phyloP scores from a whole-genome alignment of 2,329 filamentous ascomycete genomes.

The Ustulina deusta region DNA sequence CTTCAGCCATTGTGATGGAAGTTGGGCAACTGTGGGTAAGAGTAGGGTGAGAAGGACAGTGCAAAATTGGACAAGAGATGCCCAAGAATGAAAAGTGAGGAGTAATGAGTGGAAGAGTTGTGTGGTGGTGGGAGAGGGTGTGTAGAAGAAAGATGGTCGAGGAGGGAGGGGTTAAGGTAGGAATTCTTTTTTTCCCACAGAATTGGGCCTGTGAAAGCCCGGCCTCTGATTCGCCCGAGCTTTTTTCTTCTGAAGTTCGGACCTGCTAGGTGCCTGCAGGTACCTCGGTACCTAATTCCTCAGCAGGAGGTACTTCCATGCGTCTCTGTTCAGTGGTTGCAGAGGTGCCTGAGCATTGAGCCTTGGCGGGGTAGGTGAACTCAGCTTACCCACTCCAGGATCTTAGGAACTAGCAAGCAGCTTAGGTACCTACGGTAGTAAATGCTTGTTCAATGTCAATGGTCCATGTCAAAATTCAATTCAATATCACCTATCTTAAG shows the following conservation, averaged over 20 bases:
- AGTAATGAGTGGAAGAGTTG: conserved; percentile 38
- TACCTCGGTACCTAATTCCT: background rate
- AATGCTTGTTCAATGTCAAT: no score
- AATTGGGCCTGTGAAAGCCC: conserved; percentile 35
- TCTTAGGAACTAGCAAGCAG: background rate
- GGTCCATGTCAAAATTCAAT: no score
- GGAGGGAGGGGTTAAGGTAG: conserved; percentile 36
- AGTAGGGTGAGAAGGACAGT: conserved; percentile 24
- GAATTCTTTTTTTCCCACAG: conserved; percentile 38
- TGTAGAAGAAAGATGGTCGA: conserved; percentile 35
- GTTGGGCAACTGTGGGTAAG: conserved; percentile 43
- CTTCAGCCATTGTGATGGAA: conserved; percentile 69
- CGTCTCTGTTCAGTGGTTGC: background rate
- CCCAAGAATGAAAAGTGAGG: conserved; percentile 41
- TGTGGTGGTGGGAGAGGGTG: conserved; percentile 36
- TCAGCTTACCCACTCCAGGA: background rate
- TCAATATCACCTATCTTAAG: no score
- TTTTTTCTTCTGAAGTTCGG: conserved; percentile 16
- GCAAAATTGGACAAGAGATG: conserved; percentile 45
- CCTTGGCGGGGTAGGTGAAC: background rate
- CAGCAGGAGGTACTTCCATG: conserved; percentile 3
- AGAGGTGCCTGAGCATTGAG: background rate
- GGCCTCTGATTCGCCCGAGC: conserved; percentile 33
- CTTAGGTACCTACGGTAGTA: background rate
- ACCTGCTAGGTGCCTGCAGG: conserved; percentile 11